These are phyloP conservation scores for Chaetomium olivaceum DNA, from an alignment of 2,329 filamentous ascomycete genomes.

Conservation along the genomic window DNA sequence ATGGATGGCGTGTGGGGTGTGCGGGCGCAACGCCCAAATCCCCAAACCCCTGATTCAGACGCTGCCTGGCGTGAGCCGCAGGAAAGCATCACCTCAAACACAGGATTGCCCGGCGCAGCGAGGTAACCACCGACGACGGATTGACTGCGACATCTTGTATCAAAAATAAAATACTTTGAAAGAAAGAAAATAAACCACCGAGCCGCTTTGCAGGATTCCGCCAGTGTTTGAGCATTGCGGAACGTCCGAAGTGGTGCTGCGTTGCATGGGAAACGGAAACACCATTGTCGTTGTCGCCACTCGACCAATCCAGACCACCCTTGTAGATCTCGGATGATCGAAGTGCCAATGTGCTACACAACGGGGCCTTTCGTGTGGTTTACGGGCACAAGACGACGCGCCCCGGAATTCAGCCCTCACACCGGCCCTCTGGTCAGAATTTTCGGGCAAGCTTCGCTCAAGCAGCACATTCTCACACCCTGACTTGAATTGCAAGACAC, in stretches of 20 bases:
- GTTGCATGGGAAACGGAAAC: background rate
- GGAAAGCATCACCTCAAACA: slow-evolving; percentile 6
- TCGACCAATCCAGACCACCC: background rate
- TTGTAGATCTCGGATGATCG: slow-evolving; percentile 3
- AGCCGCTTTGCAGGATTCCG: slow-evolving; percentile 7
- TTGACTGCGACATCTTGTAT: background rate
- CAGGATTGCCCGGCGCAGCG: slow-evolving; percentile 16
- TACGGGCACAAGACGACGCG: background rate
- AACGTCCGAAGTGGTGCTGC: slow-evolving; percentile 1
- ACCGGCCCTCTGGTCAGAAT: background rate
- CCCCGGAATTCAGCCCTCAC: background rate
- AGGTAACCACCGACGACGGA: background rate
- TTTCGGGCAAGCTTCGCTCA: background rate
- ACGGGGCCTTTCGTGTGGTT: background rate
- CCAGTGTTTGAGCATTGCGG: background rate
- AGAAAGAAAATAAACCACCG: background rate
- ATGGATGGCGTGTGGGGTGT: background rate
- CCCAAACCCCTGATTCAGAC: background rate
- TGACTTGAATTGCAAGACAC: background rate
- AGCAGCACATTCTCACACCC: background rate
- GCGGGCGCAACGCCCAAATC: background rate
- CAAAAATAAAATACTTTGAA: background rate
- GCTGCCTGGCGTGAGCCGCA: slow-evolving; percentile 16
- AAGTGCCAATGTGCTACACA: background rate
- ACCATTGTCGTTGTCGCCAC: slow-evolving; percentile 13